Conservation (phyloP, 768 basidiomycete genomes). For the Holtermanniella nyarrowii region DNA sequence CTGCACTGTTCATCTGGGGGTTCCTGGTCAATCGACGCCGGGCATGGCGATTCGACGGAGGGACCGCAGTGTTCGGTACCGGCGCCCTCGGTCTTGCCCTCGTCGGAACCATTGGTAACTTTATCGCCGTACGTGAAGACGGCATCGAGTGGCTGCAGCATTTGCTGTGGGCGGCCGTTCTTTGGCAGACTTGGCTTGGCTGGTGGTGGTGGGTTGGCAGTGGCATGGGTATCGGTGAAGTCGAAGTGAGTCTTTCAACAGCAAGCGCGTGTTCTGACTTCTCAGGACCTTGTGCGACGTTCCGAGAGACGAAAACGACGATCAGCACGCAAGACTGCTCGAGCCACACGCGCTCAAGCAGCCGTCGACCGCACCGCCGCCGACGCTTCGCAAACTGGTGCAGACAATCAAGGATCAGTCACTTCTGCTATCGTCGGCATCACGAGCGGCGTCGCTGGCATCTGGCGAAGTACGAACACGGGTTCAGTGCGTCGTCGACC, state of each 20-base stretch:
- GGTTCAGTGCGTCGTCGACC: constrained; percentile 15
- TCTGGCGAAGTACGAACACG: constrained; percentile 16
- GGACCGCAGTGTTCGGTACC: constrained; percentile 84
- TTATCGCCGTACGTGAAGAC: constrained; percentile 77
- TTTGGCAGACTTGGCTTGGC: constrained; percentile 91
- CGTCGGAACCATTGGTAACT: constrained; percentile 67
- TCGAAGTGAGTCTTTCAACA: constrained; percentile 47
- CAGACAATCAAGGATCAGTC: constrained; percentile 9
- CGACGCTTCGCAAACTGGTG: background rate
- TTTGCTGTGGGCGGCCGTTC: constrained; percentile 77
- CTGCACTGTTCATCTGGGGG: constrained; percentile 86
- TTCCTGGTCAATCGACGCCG: constrained; percentile 73
- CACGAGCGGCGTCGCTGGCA: constrained; percentile 23
- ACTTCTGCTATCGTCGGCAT: constrained; percentile 15
- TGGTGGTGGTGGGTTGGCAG: constrained; percentile 99
- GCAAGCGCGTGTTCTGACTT: background rate
- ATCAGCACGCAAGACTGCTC: constrained; percentile 15
- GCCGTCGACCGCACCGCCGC: constrained; percentile 3
- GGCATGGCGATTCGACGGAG: constrained; percentile 94
- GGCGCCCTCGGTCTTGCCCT: constrained; percentile 75
- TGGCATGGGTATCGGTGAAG: constrained; percentile 62
- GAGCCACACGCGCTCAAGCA: constrained; percentile 15
- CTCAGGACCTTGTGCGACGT: constrained; percentile 31
- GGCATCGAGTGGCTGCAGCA: constrained; percentile 86
- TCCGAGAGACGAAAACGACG: constrained; percentile 29